A percentile compares a stretch with the other conserved stretches of the same genome.
phyloP scores from a whole-genome alignment of 768 basidiomycete genomes.

The Pleurotus pulmonarius region DNA sequence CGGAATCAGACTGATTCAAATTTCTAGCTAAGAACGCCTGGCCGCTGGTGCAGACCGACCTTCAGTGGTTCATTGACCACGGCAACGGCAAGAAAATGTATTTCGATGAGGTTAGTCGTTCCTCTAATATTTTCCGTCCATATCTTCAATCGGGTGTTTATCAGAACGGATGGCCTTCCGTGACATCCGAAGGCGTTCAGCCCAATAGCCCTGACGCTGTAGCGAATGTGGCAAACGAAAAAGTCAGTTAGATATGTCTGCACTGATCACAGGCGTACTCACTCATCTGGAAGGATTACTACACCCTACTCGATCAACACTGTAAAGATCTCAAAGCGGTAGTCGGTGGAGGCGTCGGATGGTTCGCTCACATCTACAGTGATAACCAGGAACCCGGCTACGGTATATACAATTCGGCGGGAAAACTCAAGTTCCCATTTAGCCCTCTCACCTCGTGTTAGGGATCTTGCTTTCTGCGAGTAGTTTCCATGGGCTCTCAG shows the following conservation, averaged over 20 bases:
- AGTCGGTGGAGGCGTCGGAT: slow-evolving; percentile 51
- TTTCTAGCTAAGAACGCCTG: slow-evolving; percentile 41
- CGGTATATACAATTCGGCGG: slow-evolving; percentile 44
- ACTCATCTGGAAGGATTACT: slow-evolving; percentile 39
- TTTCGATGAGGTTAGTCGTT: slow-evolving; percentile 44
- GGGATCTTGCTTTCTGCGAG: slow-evolving; percentile 5
- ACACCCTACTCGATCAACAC: slow-evolving; percentile 45
- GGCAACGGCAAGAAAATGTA: slow-evolving; percentile 64
- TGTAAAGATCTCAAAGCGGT: slow-evolving; percentile 49
- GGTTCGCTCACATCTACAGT: slow-evolving; percentile 66
- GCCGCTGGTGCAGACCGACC: slow-evolving; percentile 46
- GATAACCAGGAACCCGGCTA: slow-evolving; percentile 54
- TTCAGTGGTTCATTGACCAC: slow-evolving; percentile 52
- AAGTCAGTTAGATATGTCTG: slow-evolving; percentile 24
- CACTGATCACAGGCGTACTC: background rate
- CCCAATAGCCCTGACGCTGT: slow-evolving; percentile 50
- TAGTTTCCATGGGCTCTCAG: too few species aligned
- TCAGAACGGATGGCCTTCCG: slow-evolving; percentile 66
- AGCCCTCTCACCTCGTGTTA: slow-evolving; percentile 47
- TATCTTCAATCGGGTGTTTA: background rate
- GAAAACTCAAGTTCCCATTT: slow-evolving; percentile 47
- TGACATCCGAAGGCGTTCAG: slow-evolving; percentile 46
- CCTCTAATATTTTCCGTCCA: background rate
- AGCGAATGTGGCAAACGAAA: slow-evolving; percentile 44
- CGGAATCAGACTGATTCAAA: background rate